These are phyloP conservation scores for Nakazawaea anatomiae DNA, from an alignment of 805 yeast species.

Conservation along the genomic window DNA sequence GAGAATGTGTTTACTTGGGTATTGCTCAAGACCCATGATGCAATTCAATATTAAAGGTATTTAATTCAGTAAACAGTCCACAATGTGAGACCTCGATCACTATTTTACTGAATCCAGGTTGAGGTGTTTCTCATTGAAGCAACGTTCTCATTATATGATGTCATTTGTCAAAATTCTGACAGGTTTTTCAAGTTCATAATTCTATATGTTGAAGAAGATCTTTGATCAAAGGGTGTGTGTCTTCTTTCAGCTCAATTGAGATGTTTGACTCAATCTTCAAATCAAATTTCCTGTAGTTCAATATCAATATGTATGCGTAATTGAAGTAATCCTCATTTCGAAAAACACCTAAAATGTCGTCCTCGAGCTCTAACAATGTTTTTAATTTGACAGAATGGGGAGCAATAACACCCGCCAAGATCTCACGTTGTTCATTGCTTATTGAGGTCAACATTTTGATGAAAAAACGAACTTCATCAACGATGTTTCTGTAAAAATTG, in stretches of 20 bases:
- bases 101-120: too few relatives aligned
- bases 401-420: background rate
- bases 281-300: background rate
- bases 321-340: constrained; percentile 6
- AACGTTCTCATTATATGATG: background rate
- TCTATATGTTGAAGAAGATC: background rate
- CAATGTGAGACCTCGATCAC: too few relatives aligned
- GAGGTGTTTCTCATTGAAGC: too few relatives aligned
- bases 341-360: constrained; percentile 5
- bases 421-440: background rate
- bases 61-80: too few relatives aligned
- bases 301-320: background rate
- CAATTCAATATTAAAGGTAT: too few relatives aligned
- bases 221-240: constrained; percentile 1
- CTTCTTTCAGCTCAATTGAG: background rate
- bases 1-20: too few relatives aligned
- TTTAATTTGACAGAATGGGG: background rate
- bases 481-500: constrained; percentile 56
- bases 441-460: background rate
- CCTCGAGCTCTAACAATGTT: background rate
- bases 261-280: background rate
- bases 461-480: constrained; percentile 15
- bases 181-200: too few relatives aligned
- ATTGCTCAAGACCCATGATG: too few relatives aligned
- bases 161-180: background rate